Conservation (phyloP, 495 filamentous ascomycete genomes). For the Chaetomidium leptoderma region DNA sequence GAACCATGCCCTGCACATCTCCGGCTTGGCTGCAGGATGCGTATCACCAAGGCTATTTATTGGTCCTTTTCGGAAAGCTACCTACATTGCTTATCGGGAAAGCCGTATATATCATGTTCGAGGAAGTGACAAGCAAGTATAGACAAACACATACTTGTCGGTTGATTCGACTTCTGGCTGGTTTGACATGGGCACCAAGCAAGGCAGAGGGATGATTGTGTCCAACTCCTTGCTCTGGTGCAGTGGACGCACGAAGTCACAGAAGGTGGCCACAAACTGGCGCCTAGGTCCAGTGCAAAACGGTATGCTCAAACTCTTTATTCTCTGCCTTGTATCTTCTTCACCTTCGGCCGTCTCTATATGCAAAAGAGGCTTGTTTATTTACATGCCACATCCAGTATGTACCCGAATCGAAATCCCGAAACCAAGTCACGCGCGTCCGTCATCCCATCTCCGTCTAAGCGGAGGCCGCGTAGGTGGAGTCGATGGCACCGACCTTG, state of each 20-base stretch:
- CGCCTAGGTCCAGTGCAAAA: too few relatives aligned
- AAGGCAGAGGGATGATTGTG: background rate
- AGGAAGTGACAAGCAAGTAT: too few relatives aligned
- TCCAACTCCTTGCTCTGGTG: background rate
- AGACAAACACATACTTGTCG: too few relatives aligned
- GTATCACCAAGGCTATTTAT: too few relatives aligned
- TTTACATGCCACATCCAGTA: constrained; percentile 3
- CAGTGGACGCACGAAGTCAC: background rate
- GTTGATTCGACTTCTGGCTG: too few relatives aligned
- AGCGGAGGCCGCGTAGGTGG: constrained; percentile 27
- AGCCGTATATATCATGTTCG: too few relatives aligned
- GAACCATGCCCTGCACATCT: background rate
- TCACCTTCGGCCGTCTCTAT: background rate
- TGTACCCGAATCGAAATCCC: background rate
- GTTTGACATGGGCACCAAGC: background rate
- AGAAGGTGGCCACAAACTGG: background rate
- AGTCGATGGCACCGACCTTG: constrained; percentile 46
- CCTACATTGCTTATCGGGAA: too few relatives aligned
- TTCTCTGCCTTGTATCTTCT: too few relatives aligned
- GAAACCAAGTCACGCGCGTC: background rate
- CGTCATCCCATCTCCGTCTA: background rate
- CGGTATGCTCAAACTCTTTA: background rate
- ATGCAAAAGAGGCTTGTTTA: background rate
- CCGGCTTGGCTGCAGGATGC: background rate
- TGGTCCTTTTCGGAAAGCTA: too few relatives aligned